Evolutionary conservation across 805 yeast species (phyloP).

Genomic region (Starmera dryadoides): DNA sequence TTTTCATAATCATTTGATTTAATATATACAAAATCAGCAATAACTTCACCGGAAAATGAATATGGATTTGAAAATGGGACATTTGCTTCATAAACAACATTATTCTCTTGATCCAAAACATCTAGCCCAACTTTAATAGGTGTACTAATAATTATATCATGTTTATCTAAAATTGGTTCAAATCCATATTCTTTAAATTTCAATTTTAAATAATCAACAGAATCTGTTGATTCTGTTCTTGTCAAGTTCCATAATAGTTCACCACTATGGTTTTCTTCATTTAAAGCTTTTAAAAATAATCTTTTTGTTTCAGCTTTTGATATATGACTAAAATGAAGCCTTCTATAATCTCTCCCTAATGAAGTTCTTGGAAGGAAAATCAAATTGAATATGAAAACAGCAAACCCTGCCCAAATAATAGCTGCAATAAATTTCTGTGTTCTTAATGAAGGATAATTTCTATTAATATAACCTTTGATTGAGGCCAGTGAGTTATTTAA

Average conservation of each 20-base stretch:
- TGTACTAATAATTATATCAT: constrained; percentile 47
- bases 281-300: constrained; percentile 37
- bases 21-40: constrained; percentile 47
- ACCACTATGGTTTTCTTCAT: constrained; percentile 31
- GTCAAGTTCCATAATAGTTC: constrained; percentile 9
- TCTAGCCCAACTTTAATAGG: constrained; percentile 40
- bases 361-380: constrained; percentile 83
- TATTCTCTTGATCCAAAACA: constrained; percentile 27
- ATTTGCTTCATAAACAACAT: constrained; percentile 40
- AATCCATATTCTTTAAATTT: constrained; percentile 47
- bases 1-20: constrained; percentile 40
- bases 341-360: constrained; percentile 67
- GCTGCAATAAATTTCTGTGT: constrained; percentile 15
- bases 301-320: constrained; percentile 69
- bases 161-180: constrained; percentile 41
- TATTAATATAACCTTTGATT: constrained; percentile 11
- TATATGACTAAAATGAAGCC: constrained; percentile 59
- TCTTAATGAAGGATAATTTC: constrained; percentile 14
- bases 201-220: constrained; percentile 42
- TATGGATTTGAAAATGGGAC: constrained; percentile 55
- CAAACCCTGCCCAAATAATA: constrained; percentile 16
- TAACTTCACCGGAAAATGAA: constrained; percentile 56
- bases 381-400: constrained; percentile 39
- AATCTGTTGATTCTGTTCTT: constrained; percentile 12
- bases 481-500: constrained; percentile 1